Evolutionary conservation across 1,139 yeast genomes (phyloP), one percentile per base, ranked within the genome.

Genomic region (Geotrichum carabidarum): DNA sequence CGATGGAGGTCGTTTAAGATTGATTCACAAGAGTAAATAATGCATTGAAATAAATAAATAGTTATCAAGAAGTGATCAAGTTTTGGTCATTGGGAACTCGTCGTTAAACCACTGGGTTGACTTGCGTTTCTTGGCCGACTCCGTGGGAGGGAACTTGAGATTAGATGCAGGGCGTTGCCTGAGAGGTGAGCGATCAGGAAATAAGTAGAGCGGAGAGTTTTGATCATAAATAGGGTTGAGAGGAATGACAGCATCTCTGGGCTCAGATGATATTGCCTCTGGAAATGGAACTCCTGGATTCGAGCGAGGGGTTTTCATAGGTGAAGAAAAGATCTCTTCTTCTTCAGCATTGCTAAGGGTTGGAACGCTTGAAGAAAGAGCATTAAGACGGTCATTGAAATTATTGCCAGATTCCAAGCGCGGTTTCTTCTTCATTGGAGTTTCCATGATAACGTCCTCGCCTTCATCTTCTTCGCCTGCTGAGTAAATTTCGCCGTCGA

Each of bases 31-130:
- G 27, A 22, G 27, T 22, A 22, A 22, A 22, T 22, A 22, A 22
- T 22, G 27, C 34, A 35, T 14, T 11, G n/a, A 30, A 37, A 47
- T 47, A 27, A 47, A 47, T 47, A 47, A 6, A 35, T 34, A 18
- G 15, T 11, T 18, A 17, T n/a, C 35, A 30, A 49, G 41, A 32
- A 45, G 12, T 18, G 37, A 27, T 32, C 42, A 51, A 12, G 51
- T 40, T 14, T 44, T 50, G 7, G 55, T 53, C 15, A 36, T 40
- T 31, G 55, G 55, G 27, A 53, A 53, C 18, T 47, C 52, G 12
- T 49, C 43, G 36, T 53, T 52, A 48, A 53, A 53, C 55, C 55
- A 53, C 42, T 53, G 44, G n/a, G 35, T 44, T 17, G 55, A 53
- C 46, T 53, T 53, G 18, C 37, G 34, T 32, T 44, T 48, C 44